A percentile compares a stretch with the other conserved stretches of the same genome.
Conservation (phyloP, 768 basidiomycete genomes). For the Lactarius hengduanensis region DNA sequence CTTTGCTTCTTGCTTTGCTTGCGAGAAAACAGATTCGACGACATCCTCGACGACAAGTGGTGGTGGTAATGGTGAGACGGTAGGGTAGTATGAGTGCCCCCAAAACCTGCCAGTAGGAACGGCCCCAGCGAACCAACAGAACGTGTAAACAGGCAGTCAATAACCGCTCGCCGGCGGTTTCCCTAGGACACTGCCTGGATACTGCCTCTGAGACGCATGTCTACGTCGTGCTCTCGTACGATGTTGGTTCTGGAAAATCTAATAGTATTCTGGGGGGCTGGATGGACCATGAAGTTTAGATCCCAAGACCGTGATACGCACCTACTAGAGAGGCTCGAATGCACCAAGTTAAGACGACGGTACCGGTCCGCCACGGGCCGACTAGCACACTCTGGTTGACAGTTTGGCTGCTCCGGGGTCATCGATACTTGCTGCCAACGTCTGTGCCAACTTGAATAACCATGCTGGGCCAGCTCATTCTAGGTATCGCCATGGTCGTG, state of each 20-base stretch:
- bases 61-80: neutral
- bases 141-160: neutral
- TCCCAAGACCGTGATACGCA: no score
- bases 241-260: no score
- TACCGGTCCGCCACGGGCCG: conserved; percentile 14
- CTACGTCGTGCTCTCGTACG: no score
- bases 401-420: no score
- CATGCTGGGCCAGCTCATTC: conserved; percentile 22
- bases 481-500: conserved; percentile 17
- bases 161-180: neutral
- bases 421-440: neutral
- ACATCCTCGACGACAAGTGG: neutral
- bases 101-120: neutral
- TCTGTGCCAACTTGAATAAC: neutral
- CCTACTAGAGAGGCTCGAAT: no score
- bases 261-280: no score
- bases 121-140: neutral
- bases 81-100: neutral
- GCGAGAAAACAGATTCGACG: neutral
- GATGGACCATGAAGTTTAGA: no score
- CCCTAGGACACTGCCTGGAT: no score
- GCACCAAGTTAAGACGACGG: no score
- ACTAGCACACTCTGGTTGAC: no score
- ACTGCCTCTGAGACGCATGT: no score
- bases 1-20: neutral